Base-by-base conservation (phyloP, 129 eudicot genomes). In the Flaveria sonorensis region DNA sequence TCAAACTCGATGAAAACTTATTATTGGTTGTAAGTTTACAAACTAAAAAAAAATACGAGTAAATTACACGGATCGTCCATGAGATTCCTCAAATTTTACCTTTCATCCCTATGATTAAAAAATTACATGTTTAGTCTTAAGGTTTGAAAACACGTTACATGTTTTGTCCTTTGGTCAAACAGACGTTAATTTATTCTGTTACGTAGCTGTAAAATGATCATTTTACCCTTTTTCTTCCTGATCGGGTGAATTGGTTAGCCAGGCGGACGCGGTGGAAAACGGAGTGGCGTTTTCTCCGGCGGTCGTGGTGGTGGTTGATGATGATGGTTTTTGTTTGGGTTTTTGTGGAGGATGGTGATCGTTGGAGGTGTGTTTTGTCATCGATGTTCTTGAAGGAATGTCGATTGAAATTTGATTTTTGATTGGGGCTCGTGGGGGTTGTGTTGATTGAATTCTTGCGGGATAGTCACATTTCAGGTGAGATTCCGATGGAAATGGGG, bases 201-300 rank as follows among this genome's bases (percentile, higher is more conserved):
- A n/a, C n/a, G n/a, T n/a, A n/a, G n/a, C n/a, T n/a, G n/a, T n/a
- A n/a, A n/a, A n/a, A n/a, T n/a, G n/a, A n/a, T n/a, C n/a, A n/a
- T n/a, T n/a, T n/a, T n/a, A n/a, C n/a, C n/a, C n/a, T n/a, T n/a
- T n/a, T n/a, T n/a, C n/a, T n/a, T n/a, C n/a, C n/a, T 23, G 91
- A 79, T 26, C 88, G 93, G 28, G 86, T 62, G 42, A 83, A 61
- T n/a, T 80, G 46, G 23, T 65, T 86, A 55, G 86, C 85, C 75
- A 82, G 87, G 47, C 86, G 87, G 70, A 82, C 85, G 16, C 96
- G 97, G 82, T 92, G 97, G 77, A 86, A 95, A 23, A 92, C 42
- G 53, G 92, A 70, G 8, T 84, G 71, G 1, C 28, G 50, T 23
- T 71, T 77, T 62, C n/a, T n/a, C 28, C 66, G 14, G 19, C 46